These are phyloP conservation scores for Fusarium graminum DNA, from an alignment of 2,329 filamentous ascomycete genomes.

Conservation along the genomic window DNA sequence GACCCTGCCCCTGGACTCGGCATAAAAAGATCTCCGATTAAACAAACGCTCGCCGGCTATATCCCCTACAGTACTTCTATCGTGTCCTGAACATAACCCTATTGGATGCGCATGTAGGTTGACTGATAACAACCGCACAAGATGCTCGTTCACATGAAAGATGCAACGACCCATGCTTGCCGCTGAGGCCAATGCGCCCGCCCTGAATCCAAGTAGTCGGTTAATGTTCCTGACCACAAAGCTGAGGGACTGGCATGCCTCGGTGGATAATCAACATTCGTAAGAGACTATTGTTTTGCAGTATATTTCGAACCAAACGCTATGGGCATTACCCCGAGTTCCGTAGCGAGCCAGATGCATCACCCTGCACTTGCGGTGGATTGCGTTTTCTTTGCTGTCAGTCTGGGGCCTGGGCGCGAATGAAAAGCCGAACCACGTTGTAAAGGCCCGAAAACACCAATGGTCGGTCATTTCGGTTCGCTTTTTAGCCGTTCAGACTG, in stretches of 20 bases:
- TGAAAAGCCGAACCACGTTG: conserved; percentile 36
- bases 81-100: conserved; percentile 5
- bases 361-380: conserved; percentile 24
- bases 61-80: conserved; percentile 19
- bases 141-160: conserved; percentile 34
- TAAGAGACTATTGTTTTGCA: not conserved
- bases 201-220: conserved; percentile 43
- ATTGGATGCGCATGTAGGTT: conserved; percentile 25
- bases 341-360: not conserved
- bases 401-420: conserved; percentile 22
- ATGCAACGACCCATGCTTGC: conserved; percentile 37
- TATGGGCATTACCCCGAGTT: not conserved
- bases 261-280: not conserved
- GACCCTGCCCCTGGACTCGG: conserved; percentile 33
- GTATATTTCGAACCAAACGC: not conserved
- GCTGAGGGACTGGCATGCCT: conserved; percentile 18
- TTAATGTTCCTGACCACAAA: conserved; percentile 22
- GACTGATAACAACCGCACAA: conserved; percentile 24
- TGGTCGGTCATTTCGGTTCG: conserved; percentile 44
- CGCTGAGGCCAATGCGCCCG: conserved; percentile 41
- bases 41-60: conserved; percentile 21
- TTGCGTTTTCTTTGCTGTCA: conserved; percentile 43
- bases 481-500: conserved; percentile 17
- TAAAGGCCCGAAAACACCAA: conserved; percentile 40
- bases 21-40: conserved; percentile 28